These are phyloP conservation scores for Puccinia sorghi DNA, from an alignment of 1,284 basidiomycete genomes.

Conservation along the genomic window DNA sequence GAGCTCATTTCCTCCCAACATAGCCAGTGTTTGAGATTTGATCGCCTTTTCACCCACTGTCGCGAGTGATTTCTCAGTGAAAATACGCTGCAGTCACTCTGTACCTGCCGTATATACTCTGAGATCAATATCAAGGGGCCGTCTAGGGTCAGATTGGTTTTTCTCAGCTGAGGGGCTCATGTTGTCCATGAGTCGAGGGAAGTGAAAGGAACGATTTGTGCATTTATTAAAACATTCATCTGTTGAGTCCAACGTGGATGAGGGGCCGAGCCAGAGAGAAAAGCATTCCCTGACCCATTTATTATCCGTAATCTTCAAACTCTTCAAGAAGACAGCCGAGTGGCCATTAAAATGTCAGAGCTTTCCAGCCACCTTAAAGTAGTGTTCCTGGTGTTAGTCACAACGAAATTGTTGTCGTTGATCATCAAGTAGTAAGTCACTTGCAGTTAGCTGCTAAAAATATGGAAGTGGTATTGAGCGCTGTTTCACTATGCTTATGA, in stretches of 20 bases:
- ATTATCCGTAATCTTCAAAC: neutral
- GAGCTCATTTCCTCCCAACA: constrained; percentile 1
- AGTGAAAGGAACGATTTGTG: neutral
- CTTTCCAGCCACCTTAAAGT: constrained; percentile 24
- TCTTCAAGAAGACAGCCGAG: neutral
- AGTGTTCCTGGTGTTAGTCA: constrained; percentile 11
- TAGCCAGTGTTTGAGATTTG: constrained; percentile 17
- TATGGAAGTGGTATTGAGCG: neutral
- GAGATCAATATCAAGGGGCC: constrained; percentile 8
- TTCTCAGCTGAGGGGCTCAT: neutral
- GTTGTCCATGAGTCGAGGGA: neutral
- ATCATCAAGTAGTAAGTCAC: constrained; percentile 33
- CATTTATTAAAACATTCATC: neutral
- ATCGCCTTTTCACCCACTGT: neutral
- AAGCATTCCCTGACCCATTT: neutral
- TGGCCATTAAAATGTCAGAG: constrained; percentile 29
- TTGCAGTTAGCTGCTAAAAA: neutral
- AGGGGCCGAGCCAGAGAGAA: neutral
- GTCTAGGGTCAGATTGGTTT: neutral
- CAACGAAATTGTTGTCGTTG: constrained; percentile 3
- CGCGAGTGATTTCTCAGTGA: neutral
- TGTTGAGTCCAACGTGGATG: neutral
- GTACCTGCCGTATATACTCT: constrained; percentile 10
- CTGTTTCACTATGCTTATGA: neutral
- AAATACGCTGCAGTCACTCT: neutral